Evolutionary conservation across 768 basidiomycete genomes (phyloP), one percentile per base, ranked within the genome.

Genomic region (Leccinum truebloodii): DNA sequence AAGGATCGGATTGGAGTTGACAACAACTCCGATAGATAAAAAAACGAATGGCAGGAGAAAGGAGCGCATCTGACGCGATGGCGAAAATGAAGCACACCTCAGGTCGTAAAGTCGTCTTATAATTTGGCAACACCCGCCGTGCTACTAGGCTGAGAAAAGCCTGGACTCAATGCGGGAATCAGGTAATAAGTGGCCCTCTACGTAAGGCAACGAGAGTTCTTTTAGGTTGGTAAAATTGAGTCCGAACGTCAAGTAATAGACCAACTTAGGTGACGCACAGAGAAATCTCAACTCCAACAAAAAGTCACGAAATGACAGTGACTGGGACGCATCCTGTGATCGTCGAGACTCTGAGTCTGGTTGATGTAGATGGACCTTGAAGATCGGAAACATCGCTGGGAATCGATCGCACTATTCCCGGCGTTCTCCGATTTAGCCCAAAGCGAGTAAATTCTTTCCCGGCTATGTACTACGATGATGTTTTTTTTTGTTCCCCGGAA

Each of bases 21-120:
- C 60, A 20, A 39, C 57, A n/a, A 71, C 41, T 30, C 61, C 61
- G 9, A 70, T 61, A 12, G 63, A 63, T 14, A 71, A 50, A 1
- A 67, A 63, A 70, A 67, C 37, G 65, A 67, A 49, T n/a, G 69
- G 39, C 37, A 67, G 63, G 49, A 67, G 12, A 54, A 72, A 63
- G 16, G 61, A 63, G 7, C 62, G 68, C 69, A 70, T 6, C 10
- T 16, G 49, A 37, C 34, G 8, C 32, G 32, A 26, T 18, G 18
- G 32, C 44, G 8, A 34, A 55, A 54, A 52, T 4, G 32, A 16
- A 35, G 2, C 1, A 5, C 10, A 46, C 24, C 50, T 9, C 22
- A 6, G 7, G 18, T 60, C 52, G 28, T 28, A 46, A 37, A 12
- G 14, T 35, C 5, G n/a, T 34, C 51, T 60, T 48, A 30, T 39